These are phyloP conservation scores for Trametes elegans DNA, from an alignment of 768 basidiomycete species.

Conservation along the genomic window DNA sequence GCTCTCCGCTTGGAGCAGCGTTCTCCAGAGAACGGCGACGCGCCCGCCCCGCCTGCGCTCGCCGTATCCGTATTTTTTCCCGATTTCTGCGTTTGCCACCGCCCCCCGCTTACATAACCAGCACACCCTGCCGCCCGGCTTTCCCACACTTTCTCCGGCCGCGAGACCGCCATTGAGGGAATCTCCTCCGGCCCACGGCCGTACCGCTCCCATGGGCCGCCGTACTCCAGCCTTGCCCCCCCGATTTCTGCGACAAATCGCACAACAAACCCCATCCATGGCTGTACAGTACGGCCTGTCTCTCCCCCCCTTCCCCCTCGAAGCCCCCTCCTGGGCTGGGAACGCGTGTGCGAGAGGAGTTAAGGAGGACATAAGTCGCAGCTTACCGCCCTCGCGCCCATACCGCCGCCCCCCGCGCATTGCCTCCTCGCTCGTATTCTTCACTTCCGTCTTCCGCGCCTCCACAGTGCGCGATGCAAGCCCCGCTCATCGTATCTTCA, in stretches of 20 bases:
- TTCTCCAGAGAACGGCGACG: constrained; percentile 5
- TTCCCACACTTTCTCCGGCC: constrained; percentile 8
- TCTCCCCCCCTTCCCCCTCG: neutral
- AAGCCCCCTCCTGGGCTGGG: constrained; percentile 3
- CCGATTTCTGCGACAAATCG: neutral
- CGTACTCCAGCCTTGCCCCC: neutral
- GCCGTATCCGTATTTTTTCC: neutral
- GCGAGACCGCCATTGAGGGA: neutral
- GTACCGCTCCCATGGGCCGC: too few relatives aligned
- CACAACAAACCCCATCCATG: neutral
- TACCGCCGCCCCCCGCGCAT: constrained; percentile 7
- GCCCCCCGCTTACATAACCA: neutral
- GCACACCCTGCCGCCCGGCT: neutral
- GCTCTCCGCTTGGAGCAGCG: constrained; percentile 4
- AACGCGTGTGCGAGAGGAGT: constrained; percentile 11
- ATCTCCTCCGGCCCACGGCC: too few relatives aligned
- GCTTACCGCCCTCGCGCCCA: neutral
- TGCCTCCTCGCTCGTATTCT: neutral
- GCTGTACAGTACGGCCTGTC: neutral
- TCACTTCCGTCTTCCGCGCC: neutral
- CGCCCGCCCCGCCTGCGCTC: neutral
- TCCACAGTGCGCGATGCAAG: too few relatives aligned
- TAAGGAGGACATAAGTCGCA: constrained; percentile 12
- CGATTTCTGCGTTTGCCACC: neutral
- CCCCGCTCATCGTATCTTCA: neutral